Evolutionary conservation across 1,284 basidiomycete genomes (phyloP).

Genomic region (Boletus mariae): DNA sequence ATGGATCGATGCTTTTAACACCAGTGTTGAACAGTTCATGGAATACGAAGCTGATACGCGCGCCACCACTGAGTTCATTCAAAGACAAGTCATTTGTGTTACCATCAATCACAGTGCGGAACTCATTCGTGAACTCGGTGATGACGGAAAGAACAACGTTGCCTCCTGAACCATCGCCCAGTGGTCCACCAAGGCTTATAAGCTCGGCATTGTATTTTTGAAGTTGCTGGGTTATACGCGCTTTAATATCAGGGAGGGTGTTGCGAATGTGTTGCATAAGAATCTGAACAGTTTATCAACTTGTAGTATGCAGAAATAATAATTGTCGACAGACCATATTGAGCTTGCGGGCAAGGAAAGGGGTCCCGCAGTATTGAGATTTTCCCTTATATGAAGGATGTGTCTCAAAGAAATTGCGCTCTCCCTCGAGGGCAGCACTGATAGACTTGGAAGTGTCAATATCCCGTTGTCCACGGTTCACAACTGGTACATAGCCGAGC

Average conservation of each 20-base stretch:
- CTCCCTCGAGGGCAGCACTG: conserved; percentile 79
- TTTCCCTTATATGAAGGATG: conserved; percentile 92
- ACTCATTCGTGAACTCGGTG: conserved; percentile 96
- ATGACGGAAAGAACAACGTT: conserved; percentile 93
- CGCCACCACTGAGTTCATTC: conserved; percentile 95
- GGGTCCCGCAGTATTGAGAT: conserved; percentile 94
- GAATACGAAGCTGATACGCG: conserved; percentile 97
- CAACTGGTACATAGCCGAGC: conserved; percentile 95
- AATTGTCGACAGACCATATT: conserved; percentile 68
- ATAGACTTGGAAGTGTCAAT: conserved; percentile 90
- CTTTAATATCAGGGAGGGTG: conserved; percentile 96
- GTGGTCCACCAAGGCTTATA: conserved; percentile 77
- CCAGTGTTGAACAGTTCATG: conserved; percentile 98
- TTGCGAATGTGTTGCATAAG: conserved; percentile 98
- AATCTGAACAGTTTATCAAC: conserved; percentile 52
- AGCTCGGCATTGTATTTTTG: conserved; percentile 87
- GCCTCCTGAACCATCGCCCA: conserved; percentile 82
- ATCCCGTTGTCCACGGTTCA: conserved; percentile 96
- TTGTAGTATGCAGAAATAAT: neutral
- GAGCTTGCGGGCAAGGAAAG: conserved; percentile 94
- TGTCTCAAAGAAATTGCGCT: conserved; percentile 91
- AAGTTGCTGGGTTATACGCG: conserved; percentile 83
- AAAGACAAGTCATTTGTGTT: conserved; percentile 92
- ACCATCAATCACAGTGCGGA: conserved; percentile 95
- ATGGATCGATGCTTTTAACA: conserved; percentile 93